Evolutionary conservation across 2,329 filamentous ascomycete species (phyloP).

Genomic region (Pyricularia sp.): DNA sequence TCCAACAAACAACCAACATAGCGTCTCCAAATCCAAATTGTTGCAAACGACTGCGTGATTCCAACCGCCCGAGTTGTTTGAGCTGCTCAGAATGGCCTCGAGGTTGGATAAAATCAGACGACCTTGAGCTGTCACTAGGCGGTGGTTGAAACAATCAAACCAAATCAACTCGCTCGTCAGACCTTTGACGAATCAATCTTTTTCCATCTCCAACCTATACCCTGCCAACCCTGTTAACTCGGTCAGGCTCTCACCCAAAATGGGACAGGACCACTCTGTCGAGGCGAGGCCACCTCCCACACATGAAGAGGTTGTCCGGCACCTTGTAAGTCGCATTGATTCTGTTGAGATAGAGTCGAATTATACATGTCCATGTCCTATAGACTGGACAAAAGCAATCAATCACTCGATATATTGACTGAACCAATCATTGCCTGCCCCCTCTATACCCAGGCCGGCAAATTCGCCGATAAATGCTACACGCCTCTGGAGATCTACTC

Average conservation of each 20-base stretch:
- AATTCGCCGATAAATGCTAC: slow-evolving; percentile 63
- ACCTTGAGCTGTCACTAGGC: not conserved
- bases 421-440: not conserved
- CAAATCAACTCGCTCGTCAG: not conserved
- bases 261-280: slow-evolving; percentile 44
- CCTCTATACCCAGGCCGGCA: slow-evolving; percentile 35
- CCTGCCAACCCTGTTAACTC: not conserved
- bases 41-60: not conserved
- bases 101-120: not conserved
- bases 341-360: not conserved
- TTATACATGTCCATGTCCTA: not conserved
- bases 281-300: slow-evolving; percentile 33
- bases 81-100: not conserved
- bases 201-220: not conserved
- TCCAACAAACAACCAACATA: not conserved
- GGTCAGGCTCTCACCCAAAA: slow-evolving; percentile 18
- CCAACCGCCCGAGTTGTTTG: not conserved
- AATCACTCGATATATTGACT: not conserved
- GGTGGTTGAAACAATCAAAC: not conserved
- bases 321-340: slow-evolving; percentile 30
- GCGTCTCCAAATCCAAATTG: no score
- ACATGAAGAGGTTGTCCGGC: slow-evolving; percentile 39
- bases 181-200: not conserved
- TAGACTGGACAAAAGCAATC: slow-evolving; percentile 6
- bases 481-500: slow-evolving; percentile 63